Evolutionary conservation across 257 asterid genomes (phyloP).

Genomic region (Gentiana straminea): DNA sequence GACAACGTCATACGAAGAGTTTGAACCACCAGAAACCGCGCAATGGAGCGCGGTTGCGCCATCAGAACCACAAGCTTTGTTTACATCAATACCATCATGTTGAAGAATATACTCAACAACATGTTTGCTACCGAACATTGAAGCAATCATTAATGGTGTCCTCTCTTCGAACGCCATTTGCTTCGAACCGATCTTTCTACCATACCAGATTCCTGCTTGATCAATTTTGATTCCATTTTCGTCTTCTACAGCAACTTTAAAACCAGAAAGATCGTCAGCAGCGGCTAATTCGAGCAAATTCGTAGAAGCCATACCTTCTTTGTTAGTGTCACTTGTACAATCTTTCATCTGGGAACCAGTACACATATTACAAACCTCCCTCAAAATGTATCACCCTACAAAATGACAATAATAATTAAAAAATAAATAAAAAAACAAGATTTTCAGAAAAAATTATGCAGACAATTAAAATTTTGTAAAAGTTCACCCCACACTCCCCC

Average conservation of each 20-base stretch:
- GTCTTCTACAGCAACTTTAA: constrained; percentile 24
- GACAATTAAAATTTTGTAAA: no score
- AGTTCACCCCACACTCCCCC: no score
- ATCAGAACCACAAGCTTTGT: constrained; percentile 28
- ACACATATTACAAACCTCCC: constrained; percentile 13
- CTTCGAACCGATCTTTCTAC: constrained; percentile 25
- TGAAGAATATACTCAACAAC: constrained; percentile 25
- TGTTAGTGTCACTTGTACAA: constrained; percentile 12
- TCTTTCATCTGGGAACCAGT: constrained; percentile 16
- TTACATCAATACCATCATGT: constrained; percentile 23
- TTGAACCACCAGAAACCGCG: constrained; percentile 26
- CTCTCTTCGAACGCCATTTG: constrained; percentile 32
- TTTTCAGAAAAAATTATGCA: no score
- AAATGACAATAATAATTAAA: not conserved
- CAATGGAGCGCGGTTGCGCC: constrained; percentile 35
- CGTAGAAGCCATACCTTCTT: constrained; percentile 9
- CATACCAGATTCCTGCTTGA: constrained; percentile 29
- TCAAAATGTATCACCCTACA: constrained; percentile 7
- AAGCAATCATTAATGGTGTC: constrained; percentile 35
- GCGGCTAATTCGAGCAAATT: constrained; percentile 30
- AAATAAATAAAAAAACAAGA: constrained; percentile 1
- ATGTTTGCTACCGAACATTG: constrained; percentile 29
- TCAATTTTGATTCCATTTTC: constrained; percentile 12
- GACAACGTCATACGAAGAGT: constrained; percentile 17
- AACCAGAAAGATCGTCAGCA: constrained; percentile 25